These are phyloP conservation scores for Yamadazyma conglobata DNA, from an alignment of 1,139 yeast species.

Conservation along the genomic window DNA sequence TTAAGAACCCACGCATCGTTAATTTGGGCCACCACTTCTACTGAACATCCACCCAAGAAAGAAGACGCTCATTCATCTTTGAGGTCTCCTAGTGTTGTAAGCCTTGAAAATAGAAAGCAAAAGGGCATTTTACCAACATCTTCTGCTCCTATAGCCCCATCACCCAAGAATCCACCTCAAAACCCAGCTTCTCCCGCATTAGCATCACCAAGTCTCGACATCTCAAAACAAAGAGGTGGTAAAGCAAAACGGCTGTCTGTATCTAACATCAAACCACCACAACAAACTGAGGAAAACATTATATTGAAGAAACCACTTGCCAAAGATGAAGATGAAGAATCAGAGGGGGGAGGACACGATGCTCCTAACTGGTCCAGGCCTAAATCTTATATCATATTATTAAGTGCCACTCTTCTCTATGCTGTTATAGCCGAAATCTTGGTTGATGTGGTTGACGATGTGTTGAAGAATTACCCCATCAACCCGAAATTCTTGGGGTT, in stretches of 20 bases:
- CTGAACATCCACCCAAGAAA: slow-evolving; percentile 26
- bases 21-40: slow-evolving; percentile 72
- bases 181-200: slow-evolving; percentile 10
- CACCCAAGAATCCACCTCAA: neutral
- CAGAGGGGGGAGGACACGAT: slow-evolving; percentile 66
- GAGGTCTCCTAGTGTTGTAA: slow-evolving; percentile 21
- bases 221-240: slow-evolving; percentile 16
- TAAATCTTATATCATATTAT: slow-evolving; percentile 79
- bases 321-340: slow-evolving; percentile 13
- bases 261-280: too few species aligned
- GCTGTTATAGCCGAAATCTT: slow-evolving; percentile 94
- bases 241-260: too few species aligned
- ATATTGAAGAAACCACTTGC: slow-evolving; percentile 10
- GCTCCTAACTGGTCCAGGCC: slow-evolving; percentile 95
- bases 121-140: slow-evolving; percentile 8
- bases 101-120: slow-evolving; percentile 23
- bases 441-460: slow-evolving; percentile 92
- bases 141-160: slow-evolving; percentile 1
- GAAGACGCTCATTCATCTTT: slow-evolving; percentile 12
- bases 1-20: slow-evolving; percentile 93
- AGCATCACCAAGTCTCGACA: slow-evolving; percentile 23
- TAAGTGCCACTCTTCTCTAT: slow-evolving; percentile 81
- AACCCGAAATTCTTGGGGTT: slow-evolving; percentile 89
- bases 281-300: slow-evolving; percentile 6
- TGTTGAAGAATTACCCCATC: slow-evolving; percentile 69